phyloP scores from a whole-genome alignment of 768 basidiomycete genomes.

The Cyclocybe cylindracea region DNA sequence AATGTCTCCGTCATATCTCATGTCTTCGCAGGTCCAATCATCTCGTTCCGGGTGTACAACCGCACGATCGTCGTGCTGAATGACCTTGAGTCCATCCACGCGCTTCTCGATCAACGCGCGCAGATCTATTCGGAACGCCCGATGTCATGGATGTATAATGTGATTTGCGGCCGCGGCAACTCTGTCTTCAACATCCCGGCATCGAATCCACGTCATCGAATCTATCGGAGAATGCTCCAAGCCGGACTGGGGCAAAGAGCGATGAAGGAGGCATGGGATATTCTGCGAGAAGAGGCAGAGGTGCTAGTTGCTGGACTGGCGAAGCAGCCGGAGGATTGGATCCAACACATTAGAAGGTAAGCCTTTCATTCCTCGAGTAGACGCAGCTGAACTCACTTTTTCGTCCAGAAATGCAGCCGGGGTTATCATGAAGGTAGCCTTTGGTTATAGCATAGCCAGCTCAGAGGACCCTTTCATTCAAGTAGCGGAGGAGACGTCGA shows the following conservation, averaged over 20 bases:
- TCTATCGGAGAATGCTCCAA: constrained; percentile 43
- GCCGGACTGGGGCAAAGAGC: constrained; percentile 36
- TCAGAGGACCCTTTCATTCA: constrained; percentile 38
- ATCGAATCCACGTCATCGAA: constrained; percentile 33
- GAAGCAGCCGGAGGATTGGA: constrained; percentile 29
- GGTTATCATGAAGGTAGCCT: constrained; percentile 45
- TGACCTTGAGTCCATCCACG: constrained; percentile 39
- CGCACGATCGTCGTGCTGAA: constrained; percentile 51
- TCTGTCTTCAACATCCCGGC: constrained; percentile 47
- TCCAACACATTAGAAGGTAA: constrained; percentile 40
- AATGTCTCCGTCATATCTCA: no score
- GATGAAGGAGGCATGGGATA: constrained; percentile 31
- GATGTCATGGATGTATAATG: constrained; percentile 42
- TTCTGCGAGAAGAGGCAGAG: constrained; percentile 36
- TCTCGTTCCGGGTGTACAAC: constrained; percentile 49
- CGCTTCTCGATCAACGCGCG: constrained; percentile 53
- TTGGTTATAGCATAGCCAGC: constrained; percentile 38
- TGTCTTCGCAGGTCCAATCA: constrained; percentile 28
- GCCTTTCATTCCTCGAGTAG: not conserved
- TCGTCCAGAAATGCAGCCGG: constrained; percentile 33
- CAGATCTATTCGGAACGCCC: constrained; percentile 59
- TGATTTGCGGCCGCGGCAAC: constrained; percentile 41
- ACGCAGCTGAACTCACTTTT: not conserved
- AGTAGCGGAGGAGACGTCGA: constrained; percentile 38
- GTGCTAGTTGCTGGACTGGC: constrained; percentile 34